These are phyloP conservation scores for Paxillus rubicundulus DNA, from an alignment of 768 basidiomycete genomes.

Conservation along the genomic window DNA sequence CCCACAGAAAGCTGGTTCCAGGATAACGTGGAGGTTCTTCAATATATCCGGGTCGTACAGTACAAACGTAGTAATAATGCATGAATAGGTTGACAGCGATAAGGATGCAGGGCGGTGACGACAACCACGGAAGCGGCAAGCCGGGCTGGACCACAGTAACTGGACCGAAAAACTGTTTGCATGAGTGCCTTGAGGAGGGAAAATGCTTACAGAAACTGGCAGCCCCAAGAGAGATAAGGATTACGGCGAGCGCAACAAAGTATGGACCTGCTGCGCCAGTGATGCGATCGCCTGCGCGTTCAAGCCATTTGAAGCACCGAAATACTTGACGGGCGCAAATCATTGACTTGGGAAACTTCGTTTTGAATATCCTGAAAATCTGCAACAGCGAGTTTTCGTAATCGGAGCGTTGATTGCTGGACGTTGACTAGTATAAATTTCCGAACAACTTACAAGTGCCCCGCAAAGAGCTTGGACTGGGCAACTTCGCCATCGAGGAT, in stretches of 20 bases:
- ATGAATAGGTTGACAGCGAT: slow-evolving; percentile 71
- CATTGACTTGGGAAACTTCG: slow-evolving; percentile 14
- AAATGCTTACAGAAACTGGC: slow-evolving; percentile 75
- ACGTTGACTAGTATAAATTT: too few species aligned
- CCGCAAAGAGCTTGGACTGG: too few species aligned
- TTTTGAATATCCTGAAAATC: neutral
- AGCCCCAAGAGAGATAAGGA: slow-evolving; percentile 65
- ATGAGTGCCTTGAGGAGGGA: neutral
- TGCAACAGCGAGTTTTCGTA: neutral
- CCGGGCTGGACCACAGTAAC: slow-evolving; percentile 77
- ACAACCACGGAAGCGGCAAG: slow-evolving; percentile 56
- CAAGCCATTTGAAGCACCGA: slow-evolving; percentile 63
- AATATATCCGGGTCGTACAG: slow-evolving; percentile 75
- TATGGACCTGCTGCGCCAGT: slow-evolving; percentile 91
- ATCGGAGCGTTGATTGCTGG: too few species aligned
- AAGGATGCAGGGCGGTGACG: slow-evolving; percentile 67
- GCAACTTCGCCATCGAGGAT: too few species aligned
- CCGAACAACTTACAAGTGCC: too few species aligned
- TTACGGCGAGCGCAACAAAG: slow-evolving; percentile 79
- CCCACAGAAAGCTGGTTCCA: slow-evolving; percentile 56
- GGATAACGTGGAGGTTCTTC: slow-evolving; percentile 49
- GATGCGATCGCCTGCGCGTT: slow-evolving; percentile 70
- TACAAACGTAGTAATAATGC: slow-evolving; percentile 87
- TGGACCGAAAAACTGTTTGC: slow-evolving; percentile 30
- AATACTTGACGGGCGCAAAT: slow-evolving; percentile 37